A percentile compares a stretch with the other conserved stretches of the same genome.
Evolutionary conservation across 2,329 filamentous ascomycete species (phyloP).

Genomic region (Hortaea werneckii): DNA sequence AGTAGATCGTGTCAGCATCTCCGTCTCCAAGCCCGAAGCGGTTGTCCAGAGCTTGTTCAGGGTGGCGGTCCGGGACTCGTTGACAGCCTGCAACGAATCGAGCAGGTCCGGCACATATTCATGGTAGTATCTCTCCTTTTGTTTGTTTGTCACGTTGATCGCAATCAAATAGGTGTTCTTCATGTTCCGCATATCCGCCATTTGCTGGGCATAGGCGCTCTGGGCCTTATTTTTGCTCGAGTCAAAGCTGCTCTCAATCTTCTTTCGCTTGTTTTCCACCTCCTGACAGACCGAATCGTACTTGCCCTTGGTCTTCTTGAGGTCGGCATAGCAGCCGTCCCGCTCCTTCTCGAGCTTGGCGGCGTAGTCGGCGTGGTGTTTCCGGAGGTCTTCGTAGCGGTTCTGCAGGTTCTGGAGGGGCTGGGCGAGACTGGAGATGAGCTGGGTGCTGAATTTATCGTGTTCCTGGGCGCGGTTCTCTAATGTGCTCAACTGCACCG

Average conservation of each 20-base stretch:
- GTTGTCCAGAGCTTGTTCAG: constrained; percentile 78
- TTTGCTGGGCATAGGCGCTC: constrained; percentile 81
- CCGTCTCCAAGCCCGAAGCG: constrained; percentile 69
- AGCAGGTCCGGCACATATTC: constrained; percentile 91
- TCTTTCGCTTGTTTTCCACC: constrained; percentile 88
- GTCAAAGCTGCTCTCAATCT: constrained; percentile 87
- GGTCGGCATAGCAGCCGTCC: constrained; percentile 69
- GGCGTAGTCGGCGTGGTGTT: constrained; percentile 81
- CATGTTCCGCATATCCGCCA: constrained; percentile 89
- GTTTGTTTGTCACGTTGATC: constrained; percentile 94
- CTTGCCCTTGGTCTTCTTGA: constrained; percentile 84
- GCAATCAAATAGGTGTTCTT: constrained; percentile 97
- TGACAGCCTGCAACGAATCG: constrained; percentile 82
- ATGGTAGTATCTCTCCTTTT: constrained; percentile 95
- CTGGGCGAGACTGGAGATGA: constrained; percentile 73
- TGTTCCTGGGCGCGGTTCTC: constrained; percentile 83
- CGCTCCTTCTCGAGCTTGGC: constrained; percentile 81
- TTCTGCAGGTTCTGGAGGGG: constrained; percentile 65
- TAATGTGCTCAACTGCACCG: constrained; percentile 80
- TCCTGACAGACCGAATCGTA: constrained; percentile 92
- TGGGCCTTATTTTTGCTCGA: constrained; percentile 78
- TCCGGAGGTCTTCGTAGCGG: constrained; percentile 85
- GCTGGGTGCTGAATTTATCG: constrained; percentile 69
- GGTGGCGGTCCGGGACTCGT: constrained; percentile 74
- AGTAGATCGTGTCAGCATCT: constrained; percentile 64